Evolutionary conservation across 228 moss, liverwort and hornwort genomes (phyloP), one percentile per base, ranked within the genome.

Genomic region (Sphagnum magellanicum): DNA sequence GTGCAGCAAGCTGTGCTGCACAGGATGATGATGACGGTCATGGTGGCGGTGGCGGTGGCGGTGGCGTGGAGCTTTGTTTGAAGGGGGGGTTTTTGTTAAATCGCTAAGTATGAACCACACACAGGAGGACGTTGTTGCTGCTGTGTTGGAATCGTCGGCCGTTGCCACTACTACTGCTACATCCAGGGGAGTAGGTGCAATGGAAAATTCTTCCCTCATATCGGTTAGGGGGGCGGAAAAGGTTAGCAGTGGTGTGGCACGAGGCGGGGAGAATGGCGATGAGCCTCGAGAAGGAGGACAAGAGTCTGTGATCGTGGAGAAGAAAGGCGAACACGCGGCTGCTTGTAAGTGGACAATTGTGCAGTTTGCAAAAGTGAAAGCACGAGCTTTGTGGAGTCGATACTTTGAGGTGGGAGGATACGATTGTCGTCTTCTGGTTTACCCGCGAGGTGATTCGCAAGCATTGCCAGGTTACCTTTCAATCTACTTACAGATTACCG

Each of bases 391-490:
- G 0, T 91, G 91, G 94, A 94, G 90, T 73, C 84, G 91, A 12
- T 91, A 91, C 74, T 94, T 94, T 72, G 94, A 94, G 84, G 94
- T 94, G 53, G 94, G 94, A 73, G 94, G 94, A 12, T 94, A 94
- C 66, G 94, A 94, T 67, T 94, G 91, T 75, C 89, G 94, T 57
- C 75, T 94, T 80, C 75, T 94, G 51, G 91, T 94, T 6, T 94
- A 94, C 59, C 94, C 94, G 7, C 81, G 89, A 67, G 94, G 94
- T 16, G 94, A 94, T 73, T 94, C 94, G 16, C 94, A 94, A 68
- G 94, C 94, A 68, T 72, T 91, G 72, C 94, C 94, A 14, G 94
- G 94, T 8, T 94, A 94, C 16, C 89, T 94, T 70, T 91, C 91
- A 78, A 94, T 94, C 49, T 94, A 94, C 61, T 75, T 94, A 63